Percentiles rank a stretch among this genome's conserved stretches.
phyloP scores from a whole-genome alignment of 2,329 filamentous ascomycete species.

The Nemania sp. region DNA sequence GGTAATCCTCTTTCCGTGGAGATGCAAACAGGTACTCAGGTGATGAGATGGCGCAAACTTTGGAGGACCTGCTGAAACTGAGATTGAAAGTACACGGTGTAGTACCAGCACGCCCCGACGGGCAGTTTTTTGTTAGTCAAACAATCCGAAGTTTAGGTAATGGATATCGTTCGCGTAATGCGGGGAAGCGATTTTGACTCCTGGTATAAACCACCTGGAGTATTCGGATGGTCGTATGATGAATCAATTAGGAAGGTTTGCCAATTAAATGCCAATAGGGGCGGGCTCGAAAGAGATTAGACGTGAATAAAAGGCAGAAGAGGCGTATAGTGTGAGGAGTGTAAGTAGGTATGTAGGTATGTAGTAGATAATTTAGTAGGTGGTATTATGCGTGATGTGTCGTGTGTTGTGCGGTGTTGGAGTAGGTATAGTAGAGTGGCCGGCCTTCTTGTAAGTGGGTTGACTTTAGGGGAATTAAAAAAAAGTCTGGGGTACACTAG shows the following conservation, averaged over 20 bases:
- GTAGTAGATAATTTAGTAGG: neutral
- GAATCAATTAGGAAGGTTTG: constrained; percentile 24
- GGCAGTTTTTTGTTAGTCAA: constrained; percentile 64
- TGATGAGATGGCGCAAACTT: constrained; percentile 27
- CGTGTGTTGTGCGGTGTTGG: constrained; percentile 25
- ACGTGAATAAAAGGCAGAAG: constrained; percentile 26
- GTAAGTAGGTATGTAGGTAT: neutral
- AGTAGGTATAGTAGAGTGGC: neutral
- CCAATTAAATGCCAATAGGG: constrained; percentile 22
- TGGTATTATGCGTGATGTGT: neutral
- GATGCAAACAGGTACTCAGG: constrained; percentile 16
- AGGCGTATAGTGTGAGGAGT: constrained; percentile 5
- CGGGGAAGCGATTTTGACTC: constrained; percentile 55
- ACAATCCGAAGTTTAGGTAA: constrained; percentile 60
- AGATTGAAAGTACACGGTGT: neutral
- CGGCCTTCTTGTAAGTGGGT: neutral
- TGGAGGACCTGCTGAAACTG: constrained; percentile 6
- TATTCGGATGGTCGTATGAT: constrained; percentile 16
- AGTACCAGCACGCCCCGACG: constrained; percentile 3
- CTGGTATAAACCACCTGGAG: constrained; percentile 31
- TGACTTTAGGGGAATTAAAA: neutral
- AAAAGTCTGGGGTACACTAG: constrained; percentile 34
- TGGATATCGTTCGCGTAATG: constrained; percentile 55
- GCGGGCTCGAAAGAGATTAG: constrained; percentile 16
- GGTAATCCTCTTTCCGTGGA: constrained; percentile 12